These are phyloP conservation scores for Puccinia brachypodii DNA, from an alignment of 1,284 basidiomycete species.

Conservation along the genomic window DNA sequence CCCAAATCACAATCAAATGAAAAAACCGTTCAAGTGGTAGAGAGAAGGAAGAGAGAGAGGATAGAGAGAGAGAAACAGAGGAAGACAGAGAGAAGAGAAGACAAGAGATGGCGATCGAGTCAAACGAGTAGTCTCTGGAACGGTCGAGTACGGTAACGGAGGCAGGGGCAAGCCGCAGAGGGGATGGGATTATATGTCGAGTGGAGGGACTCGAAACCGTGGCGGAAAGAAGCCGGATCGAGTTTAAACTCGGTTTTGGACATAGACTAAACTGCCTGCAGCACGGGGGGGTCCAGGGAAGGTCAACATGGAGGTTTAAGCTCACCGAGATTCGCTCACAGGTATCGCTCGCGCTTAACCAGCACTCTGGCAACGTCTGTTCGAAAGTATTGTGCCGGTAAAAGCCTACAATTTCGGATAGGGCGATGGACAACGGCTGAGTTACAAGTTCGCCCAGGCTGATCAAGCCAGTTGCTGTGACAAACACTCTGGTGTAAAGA, in stretches of 20 bases:
- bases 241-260: constrained; percentile 3
- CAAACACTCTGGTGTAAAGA: too few species aligned
- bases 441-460: too few species aligned
- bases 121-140: background rate
- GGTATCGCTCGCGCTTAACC: too few species aligned
- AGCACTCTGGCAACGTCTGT: too few species aligned
- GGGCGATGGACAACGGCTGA: too few species aligned
- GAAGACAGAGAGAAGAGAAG: constrained; percentile 14
- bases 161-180: background rate
- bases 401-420: too few species aligned
- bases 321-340: too few species aligned
- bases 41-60: background rate
- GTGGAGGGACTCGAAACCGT: background rate
- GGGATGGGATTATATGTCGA: background rate
- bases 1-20: constrained; percentile 29
- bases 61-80: constrained; percentile 26
- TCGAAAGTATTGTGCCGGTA: too few species aligned
- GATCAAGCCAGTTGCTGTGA: too few species aligned
- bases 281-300: background rate
- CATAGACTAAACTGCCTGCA: background rate
- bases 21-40: constrained; percentile 10
- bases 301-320: too few species aligned
- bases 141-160: background rate
- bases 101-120: background rate
- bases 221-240: background rate